Conservation (phyloP, 306 rosid genomes). For the Trifolium repens region DNA sequence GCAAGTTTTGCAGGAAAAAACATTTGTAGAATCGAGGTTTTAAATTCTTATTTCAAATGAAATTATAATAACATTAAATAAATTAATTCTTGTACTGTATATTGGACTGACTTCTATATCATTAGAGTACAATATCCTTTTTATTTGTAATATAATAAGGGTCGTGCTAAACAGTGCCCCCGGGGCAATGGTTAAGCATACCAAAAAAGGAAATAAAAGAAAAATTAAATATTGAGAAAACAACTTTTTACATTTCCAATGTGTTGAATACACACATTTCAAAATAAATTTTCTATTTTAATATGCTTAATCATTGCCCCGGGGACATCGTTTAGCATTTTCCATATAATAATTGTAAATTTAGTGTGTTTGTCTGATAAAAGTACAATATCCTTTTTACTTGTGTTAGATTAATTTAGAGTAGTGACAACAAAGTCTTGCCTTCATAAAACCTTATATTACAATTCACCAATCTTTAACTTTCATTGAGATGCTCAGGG, state of each 20-base stretch:
- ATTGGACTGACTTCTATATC: conserved; percentile 3
- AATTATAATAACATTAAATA: background rate
- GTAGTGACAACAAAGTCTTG: conserved; percentile 23
- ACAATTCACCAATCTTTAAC: conserved; percentile 9
- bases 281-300: too few relatives aligned
- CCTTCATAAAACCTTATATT: conserved; percentile 8
- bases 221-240: too few relatives aligned
- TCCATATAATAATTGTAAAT: conserved; percentile 25
- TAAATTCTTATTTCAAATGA: conserved; percentile 14
- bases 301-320: too few relatives aligned
- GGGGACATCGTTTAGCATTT: too few relatives aligned
- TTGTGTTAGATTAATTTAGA: conserved; percentile 22
- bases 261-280: too few relatives aligned
- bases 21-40: conserved; percentile 15
- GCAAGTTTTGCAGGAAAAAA: conserved; percentile 8
- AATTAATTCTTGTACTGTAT: background rate
- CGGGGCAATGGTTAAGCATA: too few relatives aligned
- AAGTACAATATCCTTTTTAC: conserved; percentile 9
- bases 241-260: too few relatives aligned
- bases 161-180: too few relatives aligned
- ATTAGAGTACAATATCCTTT: conserved; percentile 1
- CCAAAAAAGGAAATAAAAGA: too few relatives aligned
- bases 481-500: conserved; percentile 17
- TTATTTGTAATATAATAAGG: conserved; percentile 30
- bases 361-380: conserved; percentile 15